Conservation (phyloP, 2,329 filamentous ascomycete species). For the Neophaeococcomyces mojaviensis region DNA sequence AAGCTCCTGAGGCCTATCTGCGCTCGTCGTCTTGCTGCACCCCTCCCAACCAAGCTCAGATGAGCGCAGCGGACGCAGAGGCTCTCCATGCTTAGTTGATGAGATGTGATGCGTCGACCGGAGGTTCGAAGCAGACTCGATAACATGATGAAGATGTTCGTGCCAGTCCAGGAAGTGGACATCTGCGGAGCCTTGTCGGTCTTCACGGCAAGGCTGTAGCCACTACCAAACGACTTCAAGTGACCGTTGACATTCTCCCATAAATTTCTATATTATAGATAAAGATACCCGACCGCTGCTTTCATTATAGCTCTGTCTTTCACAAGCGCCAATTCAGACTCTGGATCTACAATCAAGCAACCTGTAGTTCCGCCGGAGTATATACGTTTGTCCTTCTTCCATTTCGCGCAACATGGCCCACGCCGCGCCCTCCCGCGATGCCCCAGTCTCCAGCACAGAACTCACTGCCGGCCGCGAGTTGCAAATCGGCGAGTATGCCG, state of each 20-base stretch:
- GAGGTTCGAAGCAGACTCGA: neutral
- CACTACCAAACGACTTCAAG: no score
- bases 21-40: neutral
- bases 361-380: no score
- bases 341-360: no score
- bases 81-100: neutral
- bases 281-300: no score
- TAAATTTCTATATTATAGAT: no score
- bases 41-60: neutral
- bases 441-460: slow-evolving; percentile 55
- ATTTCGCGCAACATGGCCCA: slow-evolving; percentile 13
- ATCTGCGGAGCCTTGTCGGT: no score
- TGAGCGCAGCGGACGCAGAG: slow-evolving; percentile 1
- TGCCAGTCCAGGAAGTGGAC: no score
- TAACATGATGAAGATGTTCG: neutral
- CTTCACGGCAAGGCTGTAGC: no score
- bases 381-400: no score
- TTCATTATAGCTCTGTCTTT: no score
- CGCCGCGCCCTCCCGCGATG: slow-evolving; percentile 21
- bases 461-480: slow-evolving; percentile 78
- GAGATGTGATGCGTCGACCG: neutral
- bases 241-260: no score
- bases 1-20: slow-evolving; percentile 5
- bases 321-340: no score
- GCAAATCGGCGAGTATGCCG: slow-evolving; percentile 85